A percentile compares a stretch with the other conserved stretches of the same genome.
These are phyloP conservation scores for Hericium alpestre DNA, from an alignment of 768 basidiomycete species.

Conservation along the genomic window DNA sequence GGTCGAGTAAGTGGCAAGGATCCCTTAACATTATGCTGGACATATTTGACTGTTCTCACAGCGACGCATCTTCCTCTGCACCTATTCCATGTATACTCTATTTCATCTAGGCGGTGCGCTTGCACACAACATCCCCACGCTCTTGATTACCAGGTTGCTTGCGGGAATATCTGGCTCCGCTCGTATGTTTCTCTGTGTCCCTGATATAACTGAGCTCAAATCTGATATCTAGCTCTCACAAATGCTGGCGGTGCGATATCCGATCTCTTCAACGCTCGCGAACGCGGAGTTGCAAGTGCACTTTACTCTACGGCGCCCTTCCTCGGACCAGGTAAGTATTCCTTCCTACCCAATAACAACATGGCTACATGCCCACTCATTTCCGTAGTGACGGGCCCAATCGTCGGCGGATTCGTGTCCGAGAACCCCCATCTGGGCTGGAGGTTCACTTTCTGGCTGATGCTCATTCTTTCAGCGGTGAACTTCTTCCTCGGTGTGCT, in stretches of 20 bases:
- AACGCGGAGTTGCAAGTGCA: conserved; percentile 49
- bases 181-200: conserved; percentile 22
- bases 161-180: conserved; percentile 51
- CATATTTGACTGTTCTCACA: conserved; percentile 11
- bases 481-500: conserved; percentile 37
- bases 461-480: conserved; percentile 41
- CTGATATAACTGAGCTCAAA: conserved; percentile 2
- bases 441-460: conserved; percentile 59
- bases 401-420: conserved; percentile 56
- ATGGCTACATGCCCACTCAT: background rate
- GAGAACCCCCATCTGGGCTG: conserved; percentile 36
- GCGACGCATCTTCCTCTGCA: conserved; percentile 46
- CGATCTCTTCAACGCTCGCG: conserved; percentile 49
- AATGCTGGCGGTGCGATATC: conserved; percentile 49
- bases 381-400: conserved; percentile 46
- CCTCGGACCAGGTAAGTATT: conserved; percentile 39
- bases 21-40: background rate
- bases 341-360: background rate
- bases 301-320: conserved; percentile 51
- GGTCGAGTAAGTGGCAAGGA: conserved; percentile 35
- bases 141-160: conserved; percentile 42
- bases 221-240: conserved; percentile 33
- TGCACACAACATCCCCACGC: conserved; percentile 34
- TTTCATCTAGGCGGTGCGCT: conserved; percentile 47
- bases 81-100: conserved; percentile 37